A percentile compares a stretch with the other conserved stretches of the same genome.
Conservation (phyloP, 345 rosid genomes). For the Citrus trifoliata region DNA sequence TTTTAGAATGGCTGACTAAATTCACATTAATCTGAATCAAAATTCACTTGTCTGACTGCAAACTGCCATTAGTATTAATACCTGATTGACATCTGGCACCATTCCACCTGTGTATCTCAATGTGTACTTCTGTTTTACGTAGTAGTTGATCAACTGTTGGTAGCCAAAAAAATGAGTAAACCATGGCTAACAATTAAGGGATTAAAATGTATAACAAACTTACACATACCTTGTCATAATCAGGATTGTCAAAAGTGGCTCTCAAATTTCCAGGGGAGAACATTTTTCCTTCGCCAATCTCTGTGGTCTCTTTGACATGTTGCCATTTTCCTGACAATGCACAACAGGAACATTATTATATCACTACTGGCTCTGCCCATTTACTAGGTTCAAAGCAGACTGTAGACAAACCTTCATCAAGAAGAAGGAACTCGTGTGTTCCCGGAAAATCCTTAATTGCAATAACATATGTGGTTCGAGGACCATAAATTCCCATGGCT, state of each 20-base stretch:
- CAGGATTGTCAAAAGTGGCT: conserved; percentile 88
- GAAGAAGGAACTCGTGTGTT: conserved; percentile 97
- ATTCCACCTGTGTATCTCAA: conserved; percentile 99
- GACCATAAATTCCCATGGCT: conserved; percentile 96
- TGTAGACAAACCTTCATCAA: conserved; percentile 76
- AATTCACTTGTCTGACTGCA: neutral
- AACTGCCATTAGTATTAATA: neutral
- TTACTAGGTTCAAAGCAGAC: neutral
- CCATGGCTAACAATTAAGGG: neutral
- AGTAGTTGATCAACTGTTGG: conserved; percentile 76
- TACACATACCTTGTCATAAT: conserved; percentile 55
- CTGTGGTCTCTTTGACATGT: conserved; percentile 88
- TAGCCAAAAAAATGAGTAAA: neutral
- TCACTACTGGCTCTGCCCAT: neutral
- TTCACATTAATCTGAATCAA: neutral
- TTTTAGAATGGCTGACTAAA: neutral
- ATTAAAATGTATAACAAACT: neutral
- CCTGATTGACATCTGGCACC: conserved; percentile 99
- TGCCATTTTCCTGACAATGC: conserved; percentile 83
- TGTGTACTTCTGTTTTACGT: conserved; percentile 89
- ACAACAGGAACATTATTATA: neutral
- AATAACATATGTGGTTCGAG: conserved; percentile 85
- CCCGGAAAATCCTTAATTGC: conserved; percentile 85
- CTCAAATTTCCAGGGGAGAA: conserved; percentile 98
- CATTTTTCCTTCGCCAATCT: conserved; percentile 83